Evolutionary conservation across 768 basidiomycete genomes (phyloP).

Genomic region (Russula lepida): DNA sequence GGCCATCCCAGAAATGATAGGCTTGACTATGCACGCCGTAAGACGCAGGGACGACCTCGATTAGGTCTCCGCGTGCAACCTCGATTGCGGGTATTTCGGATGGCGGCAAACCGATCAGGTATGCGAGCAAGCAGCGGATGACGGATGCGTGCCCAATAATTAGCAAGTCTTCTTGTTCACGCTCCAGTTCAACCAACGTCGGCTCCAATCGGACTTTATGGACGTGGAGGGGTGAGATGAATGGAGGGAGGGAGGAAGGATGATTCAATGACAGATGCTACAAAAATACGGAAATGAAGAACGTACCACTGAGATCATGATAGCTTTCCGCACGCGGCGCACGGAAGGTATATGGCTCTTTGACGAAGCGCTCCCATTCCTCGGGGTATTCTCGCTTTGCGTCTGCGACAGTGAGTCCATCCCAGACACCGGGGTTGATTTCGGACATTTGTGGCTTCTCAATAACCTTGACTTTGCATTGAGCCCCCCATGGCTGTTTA

Average conservation of each 20-base stretch:
- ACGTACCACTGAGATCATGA: conserved; percentile 80
- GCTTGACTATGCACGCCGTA: conserved; percentile 88
- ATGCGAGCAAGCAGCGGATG: conserved; percentile 90
- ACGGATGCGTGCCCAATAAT: conserved; percentile 98
- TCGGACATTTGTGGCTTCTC: conserved; percentile 97
- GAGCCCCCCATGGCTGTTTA: conserved; percentile 23
- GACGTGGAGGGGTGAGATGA: background rate
- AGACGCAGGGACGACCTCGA: conserved; percentile 84
- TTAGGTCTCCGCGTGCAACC: conserved; percentile 91
- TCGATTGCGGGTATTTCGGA: conserved; percentile 97
- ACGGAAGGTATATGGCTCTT: conserved; percentile 88
- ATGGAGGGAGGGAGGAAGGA: background rate
- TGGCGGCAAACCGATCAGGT: conserved; percentile 88
- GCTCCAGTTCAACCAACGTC: conserved; percentile 85
- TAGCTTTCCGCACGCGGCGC: conserved; percentile 95
- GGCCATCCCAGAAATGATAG: conserved; percentile 89
- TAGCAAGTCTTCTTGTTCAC: conserved; percentile 87
- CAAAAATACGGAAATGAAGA: background rate
- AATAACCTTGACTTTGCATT: conserved; percentile 66
- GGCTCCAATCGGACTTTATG: conserved; percentile 83
- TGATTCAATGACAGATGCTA: conserved; percentile 16
- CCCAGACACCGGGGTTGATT: conserved; percentile 98
- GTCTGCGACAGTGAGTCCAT: conserved; percentile 85
- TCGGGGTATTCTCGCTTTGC: conserved; percentile 85
- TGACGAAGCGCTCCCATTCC: conserved; percentile 88